Evolutionary conservation across 177 flowering plant genomes (phyloP).

Genomic region (Vitis hybrid): DNA sequence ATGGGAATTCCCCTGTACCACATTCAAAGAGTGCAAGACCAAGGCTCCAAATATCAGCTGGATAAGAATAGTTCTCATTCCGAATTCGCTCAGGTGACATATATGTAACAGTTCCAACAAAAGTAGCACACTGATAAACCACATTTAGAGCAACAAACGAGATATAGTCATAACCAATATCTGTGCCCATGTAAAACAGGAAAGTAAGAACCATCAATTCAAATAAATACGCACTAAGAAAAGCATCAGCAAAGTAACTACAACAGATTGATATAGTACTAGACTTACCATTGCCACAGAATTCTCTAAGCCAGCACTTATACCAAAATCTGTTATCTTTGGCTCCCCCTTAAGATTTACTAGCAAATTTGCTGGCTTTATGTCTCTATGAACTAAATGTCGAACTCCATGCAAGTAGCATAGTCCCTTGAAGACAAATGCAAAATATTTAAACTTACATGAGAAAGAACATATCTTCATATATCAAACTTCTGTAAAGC

Average conservation of each 20-base stretch:
- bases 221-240: not conserved
- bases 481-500: constrained; percentile 6
- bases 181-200: not conserved
- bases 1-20: constrained; percentile 99
- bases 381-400: constrained; percentile 95
- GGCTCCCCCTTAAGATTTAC: constrained; percentile 97
- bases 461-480: not conserved
- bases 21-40: constrained; percentile 97
- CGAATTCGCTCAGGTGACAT: constrained; percentile 99
- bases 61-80: constrained; percentile 88
- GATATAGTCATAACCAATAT: not conserved
- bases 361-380: constrained; percentile 97
- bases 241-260: no score
- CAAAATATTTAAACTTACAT: not conserved
- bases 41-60: constrained; percentile 99
- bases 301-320: constrained; percentile 96
- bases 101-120: constrained; percentile 97
- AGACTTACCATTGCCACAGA: constrained; percentile 92
- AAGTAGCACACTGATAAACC: constrained; percentile 85
- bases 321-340: constrained; percentile 97
- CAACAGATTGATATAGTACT: no score
- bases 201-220: not conserved
- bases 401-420: constrained; percentile 94
- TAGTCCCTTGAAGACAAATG: constrained; percentile 55
- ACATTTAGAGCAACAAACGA: constrained; percentile 15